These are phyloP conservation scores for Coemansia sp. DNA, from an alignment of 192 early-diverging fungal species.

Conservation along the genomic window DNA sequence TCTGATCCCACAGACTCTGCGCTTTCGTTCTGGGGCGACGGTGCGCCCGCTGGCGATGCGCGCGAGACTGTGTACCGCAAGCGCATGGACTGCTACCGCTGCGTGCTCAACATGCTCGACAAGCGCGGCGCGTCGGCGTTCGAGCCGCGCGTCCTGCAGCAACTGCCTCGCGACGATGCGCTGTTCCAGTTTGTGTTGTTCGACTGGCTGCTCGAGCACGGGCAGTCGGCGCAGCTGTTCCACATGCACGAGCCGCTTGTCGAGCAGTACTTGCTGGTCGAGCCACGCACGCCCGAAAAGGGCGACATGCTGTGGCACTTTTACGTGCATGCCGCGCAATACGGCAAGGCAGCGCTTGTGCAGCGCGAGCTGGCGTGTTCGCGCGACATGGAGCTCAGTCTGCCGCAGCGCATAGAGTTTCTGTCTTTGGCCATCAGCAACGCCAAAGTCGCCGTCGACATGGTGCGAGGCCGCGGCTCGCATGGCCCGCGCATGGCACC, in stretches of 20 bases:
- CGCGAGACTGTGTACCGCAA: conserved; percentile 45
- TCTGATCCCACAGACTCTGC: conserved; percentile 61
- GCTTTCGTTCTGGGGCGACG: conserved; percentile 57
- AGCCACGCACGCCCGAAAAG: conserved; percentile 54
- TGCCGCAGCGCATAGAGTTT: conserved; percentile 60
- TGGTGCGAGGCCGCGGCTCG: conserved; percentile 10
- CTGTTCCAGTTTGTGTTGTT: conserved; percentile 69
- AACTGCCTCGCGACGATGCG: conserved; percentile 56
- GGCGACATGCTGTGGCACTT: conserved; percentile 67
- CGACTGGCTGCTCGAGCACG: conserved; percentile 62
- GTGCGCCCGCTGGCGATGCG: conserved; percentile 53
- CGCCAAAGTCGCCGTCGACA: conserved; percentile 60
- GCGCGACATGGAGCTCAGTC: conserved; percentile 22
- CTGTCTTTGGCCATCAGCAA: conserved; percentile 65
- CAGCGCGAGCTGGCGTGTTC: conserved; percentile 51
- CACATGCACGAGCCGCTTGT: conserved; percentile 51
- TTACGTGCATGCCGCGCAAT: conserved; percentile 61
- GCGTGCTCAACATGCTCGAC: conserved; percentile 40
- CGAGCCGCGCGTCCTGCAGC: conserved; percentile 10
- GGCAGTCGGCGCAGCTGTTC: conserved; percentile 52
- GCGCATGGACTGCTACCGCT: conserved; percentile 48
- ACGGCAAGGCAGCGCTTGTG: conserved; percentile 60
- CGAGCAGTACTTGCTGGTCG: conserved; percentile 53
- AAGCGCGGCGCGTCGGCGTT: conserved; percentile 10
- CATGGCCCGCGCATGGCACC: neutral